Evolutionary conservation across 495 filamentous ascomycete species (phyloP).

Genomic region (Hyaloscypha finlandica): DNA sequence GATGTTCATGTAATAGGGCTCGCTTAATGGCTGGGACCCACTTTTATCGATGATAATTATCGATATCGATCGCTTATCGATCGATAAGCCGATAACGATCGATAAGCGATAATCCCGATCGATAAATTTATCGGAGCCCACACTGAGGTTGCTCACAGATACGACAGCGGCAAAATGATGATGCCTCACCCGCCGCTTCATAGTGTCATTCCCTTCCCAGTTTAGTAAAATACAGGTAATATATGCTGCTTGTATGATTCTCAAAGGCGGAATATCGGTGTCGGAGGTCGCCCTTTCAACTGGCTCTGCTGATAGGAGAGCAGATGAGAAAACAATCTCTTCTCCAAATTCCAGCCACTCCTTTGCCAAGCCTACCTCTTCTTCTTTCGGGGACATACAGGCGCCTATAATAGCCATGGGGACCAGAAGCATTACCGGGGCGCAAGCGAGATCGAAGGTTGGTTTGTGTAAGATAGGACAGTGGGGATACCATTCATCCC

Average conservation of each 20-base stretch:
- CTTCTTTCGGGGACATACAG: conserved; percentile 2
- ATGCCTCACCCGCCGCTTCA: conserved; percentile 12
- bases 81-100: no score
- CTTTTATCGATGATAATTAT: no score
- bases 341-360: conserved; percentile 17
- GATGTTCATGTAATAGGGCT: no score
- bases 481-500: conserved; percentile 23
- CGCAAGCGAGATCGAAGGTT: conserved; percentile 3
- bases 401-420: conserved; percentile 21
- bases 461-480: conserved; percentile 22
- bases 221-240: conserved; percentile 16
- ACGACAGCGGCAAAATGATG: conserved; percentile 13
- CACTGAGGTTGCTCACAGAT: conserved; percentile 3
- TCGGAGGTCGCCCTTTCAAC: neutral
- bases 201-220: conserved; percentile 19
- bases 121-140: no score
- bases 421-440: conserved; percentile 3
- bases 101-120: no score
- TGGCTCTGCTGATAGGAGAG: conserved; percentile 9
- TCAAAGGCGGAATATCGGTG: neutral
- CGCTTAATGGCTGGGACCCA: no score
- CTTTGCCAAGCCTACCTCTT: conserved; percentile 8
- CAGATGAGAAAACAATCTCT: conserved; percentile 15
- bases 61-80: no score
- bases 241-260: conserved; percentile 17